A percentile compares a stretch with the other conserved stretches of the same genome.
These are phyloP conservation scores for Wickerhamomyces silvicola DNA, from an alignment of 805 yeast species.

Conservation along the genomic window DNA sequence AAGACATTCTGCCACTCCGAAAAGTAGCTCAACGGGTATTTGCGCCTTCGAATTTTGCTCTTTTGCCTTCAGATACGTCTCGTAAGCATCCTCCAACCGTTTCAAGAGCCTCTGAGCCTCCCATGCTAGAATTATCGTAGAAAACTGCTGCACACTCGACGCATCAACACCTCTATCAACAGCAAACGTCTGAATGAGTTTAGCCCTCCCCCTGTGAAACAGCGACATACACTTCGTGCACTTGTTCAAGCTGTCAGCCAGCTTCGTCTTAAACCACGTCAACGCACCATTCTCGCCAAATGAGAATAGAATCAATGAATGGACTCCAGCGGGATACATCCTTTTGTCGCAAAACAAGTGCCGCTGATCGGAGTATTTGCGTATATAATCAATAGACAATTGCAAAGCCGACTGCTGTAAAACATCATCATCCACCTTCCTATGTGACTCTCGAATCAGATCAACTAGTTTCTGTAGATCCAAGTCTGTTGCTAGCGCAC, in stretches of 20 bases:
- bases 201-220: constrained; percentile 49
- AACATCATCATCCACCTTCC: constrained; percentile 24
- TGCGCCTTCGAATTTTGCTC: constrained; percentile 1
- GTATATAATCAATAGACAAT: constrained; percentile 31
- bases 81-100: constrained; percentile 2
- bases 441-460: constrained; percentile 26
- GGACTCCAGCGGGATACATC: constrained; percentile 43
- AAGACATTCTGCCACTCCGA: constrained; percentile 40
- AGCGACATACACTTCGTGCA: constrained; percentile 50
- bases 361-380: constrained; percentile 21
- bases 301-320: constrained; percentile 54
- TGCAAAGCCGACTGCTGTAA: constrained; percentile 33
- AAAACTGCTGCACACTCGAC: constrained; percentile 16
- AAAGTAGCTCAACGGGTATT: constrained; percentile 12
- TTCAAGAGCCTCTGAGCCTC: constrained; percentile 17
- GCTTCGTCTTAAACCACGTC: constrained; percentile 33
- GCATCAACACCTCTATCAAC: constrained; percentile 36
- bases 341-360: constrained; percentile 55
- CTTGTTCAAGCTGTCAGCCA: constrained; percentile 32
- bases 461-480: constrained; percentile 11
- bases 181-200: constrained; percentile 45
- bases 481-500: too few species aligned
- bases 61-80: background rate
- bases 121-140: constrained; percentile 19
- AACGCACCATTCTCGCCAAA: constrained; percentile 44